phyloP scores from a whole-genome alignment of 2,329 filamentous ascomycete genomes.

The Arthrobotrys megalospora region DNA sequence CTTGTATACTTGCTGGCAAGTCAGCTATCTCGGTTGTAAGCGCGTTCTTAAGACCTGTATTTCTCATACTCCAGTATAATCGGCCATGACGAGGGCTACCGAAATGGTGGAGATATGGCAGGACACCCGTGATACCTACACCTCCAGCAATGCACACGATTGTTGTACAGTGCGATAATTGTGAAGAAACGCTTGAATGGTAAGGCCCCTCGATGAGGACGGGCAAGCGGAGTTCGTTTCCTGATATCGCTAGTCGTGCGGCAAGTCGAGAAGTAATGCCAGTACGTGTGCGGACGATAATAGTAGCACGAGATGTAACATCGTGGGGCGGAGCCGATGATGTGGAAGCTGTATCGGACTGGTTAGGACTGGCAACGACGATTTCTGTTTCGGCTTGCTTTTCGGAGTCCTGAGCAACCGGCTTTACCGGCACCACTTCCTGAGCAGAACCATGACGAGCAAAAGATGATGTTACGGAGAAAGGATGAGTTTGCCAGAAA shows the following conservation, averaged over 20 bases:
- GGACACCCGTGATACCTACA: conserved; percentile 66
- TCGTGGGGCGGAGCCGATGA: neutral
- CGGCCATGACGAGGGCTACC: conserved; percentile 32
- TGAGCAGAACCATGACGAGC: conserved; percentile 25
- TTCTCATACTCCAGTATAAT: conserved; percentile 37
- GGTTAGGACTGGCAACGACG: neutral
- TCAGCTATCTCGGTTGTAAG: conserved; percentile 28
- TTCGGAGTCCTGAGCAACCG: neutral
- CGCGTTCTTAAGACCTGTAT: conserved; percentile 8
- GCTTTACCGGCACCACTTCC: neutral
- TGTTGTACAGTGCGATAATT: conserved; percentile 63
- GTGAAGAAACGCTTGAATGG: conserved; percentile 48
- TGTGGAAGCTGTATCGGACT: conserved; percentile 20
- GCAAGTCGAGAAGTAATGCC: conserved; percentile 35
- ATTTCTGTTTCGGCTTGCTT: conserved; percentile 25
- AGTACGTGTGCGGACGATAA: conserved; percentile 24
- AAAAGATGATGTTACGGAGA: conserved; percentile 65
- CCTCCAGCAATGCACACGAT: conserved; percentile 66
- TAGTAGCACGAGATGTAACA: neutral
- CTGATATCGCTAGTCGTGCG: conserved; percentile 3
- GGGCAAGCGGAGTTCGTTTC: conserved; percentile 10
- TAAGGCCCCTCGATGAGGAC: conserved; percentile 52
- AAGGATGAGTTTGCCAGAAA: conserved; percentile 68
- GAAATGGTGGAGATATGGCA: conserved; percentile 62
- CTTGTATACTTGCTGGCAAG: conserved; percentile 29